Evolutionary conservation across 805 yeast genomes (phyloP), one percentile per base, ranked within the genome.

Genomic region (Teunomyces panamensis): DNA sequence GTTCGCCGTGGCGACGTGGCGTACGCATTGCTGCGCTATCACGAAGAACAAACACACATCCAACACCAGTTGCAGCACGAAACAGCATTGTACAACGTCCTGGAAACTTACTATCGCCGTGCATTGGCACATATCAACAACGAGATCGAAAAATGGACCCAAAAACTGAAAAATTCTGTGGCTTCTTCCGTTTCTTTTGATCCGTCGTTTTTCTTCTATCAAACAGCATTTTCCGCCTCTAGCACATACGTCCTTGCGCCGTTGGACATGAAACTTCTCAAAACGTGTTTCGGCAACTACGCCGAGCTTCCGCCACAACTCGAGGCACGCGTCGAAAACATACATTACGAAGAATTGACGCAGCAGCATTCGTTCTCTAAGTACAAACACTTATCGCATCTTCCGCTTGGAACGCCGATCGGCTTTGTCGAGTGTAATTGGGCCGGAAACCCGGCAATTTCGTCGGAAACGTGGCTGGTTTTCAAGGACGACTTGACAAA

Each of bases 341-440:
- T 92, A 33, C 77, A 72, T 42, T 78, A 78, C 58, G 95, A 87
- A 32, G 79, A 79, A 20, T 73, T 16, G 78, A 84, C 2, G 78
- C 85, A 0, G 83, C 80, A 11, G 81, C 80, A 53, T 85, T 57
- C 56, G 24, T 37, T 79, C 2, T 77, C 79, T 44, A 80, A 83
- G 54, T 77, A 77, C 62, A 91, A 89, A 63, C 89, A 87, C 62
- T 67, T 94, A 48, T 77, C 87, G 0, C 92, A 92, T 64, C 66
- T 90, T 17, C 97, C 99, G 0, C 62, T 80, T 27, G 97, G 97
- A 1, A 85, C 96, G 0, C 87, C 85, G 45, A 64, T 92, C 37
- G 95, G 90, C 9, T 83, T 88, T 52, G 61, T 94, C 46, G 98
- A 94, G 57, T 78, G 96, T 44, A 85, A 89, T 60, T 92, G 98